phyloP scores from a whole-genome alignment of 1,284 basidiomycete species.

The Entoloma clypeatum region DNA sequence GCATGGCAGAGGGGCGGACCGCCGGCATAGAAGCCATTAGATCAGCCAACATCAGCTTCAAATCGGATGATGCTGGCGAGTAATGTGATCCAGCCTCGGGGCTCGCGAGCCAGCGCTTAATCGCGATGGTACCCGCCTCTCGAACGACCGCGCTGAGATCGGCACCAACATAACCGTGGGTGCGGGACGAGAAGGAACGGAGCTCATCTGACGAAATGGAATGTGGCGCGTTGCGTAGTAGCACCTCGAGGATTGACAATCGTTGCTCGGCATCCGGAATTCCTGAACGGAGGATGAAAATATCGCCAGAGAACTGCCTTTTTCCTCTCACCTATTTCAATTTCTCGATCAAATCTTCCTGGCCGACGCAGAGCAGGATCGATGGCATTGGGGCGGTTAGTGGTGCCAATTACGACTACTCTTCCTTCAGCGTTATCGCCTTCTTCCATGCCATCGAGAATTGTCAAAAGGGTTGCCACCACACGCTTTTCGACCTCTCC shows the following conservation, averaged over 20 bases:
- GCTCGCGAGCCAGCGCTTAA: slow-evolving; percentile 72
- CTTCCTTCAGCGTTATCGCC: slow-evolving; percentile 42
- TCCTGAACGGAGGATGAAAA: slow-evolving; percentile 42
- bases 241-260: slow-evolving; percentile 77
- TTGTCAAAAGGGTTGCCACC: slow-evolving; percentile 91
- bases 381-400: slow-evolving; percentile 95
- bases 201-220: slow-evolving; percentile 61
- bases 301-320: background rate
- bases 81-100: slow-evolving; percentile 21
- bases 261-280: slow-evolving; percentile 87
- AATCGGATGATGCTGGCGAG: slow-evolving; percentile 24
- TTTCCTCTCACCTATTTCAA: slow-evolving; percentile 79
- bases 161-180: slow-evolving; percentile 97
- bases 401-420: slow-evolving; percentile 95
- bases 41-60: slow-evolving; percentile 60
- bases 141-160: slow-evolving; percentile 91
- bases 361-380: slow-evolving; percentile 94
- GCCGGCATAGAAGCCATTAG: slow-evolving; percentile 69
- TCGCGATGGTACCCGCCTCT: slow-evolving; percentile 88
- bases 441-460: slow-evolving; percentile 90
- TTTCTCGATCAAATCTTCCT: slow-evolving; percentile 94
- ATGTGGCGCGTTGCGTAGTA: slow-evolving; percentile 82
- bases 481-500: slow-evolving; percentile 96
- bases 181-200: slow-evolving; percentile 65
- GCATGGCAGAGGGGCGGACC: slow-evolving; percentile 91